Evolutionary conservation across 108 stramenopile genomes (phyloP), one percentile per base, ranked within the genome.

Genomic region (Nitzschia sp.): DNA sequence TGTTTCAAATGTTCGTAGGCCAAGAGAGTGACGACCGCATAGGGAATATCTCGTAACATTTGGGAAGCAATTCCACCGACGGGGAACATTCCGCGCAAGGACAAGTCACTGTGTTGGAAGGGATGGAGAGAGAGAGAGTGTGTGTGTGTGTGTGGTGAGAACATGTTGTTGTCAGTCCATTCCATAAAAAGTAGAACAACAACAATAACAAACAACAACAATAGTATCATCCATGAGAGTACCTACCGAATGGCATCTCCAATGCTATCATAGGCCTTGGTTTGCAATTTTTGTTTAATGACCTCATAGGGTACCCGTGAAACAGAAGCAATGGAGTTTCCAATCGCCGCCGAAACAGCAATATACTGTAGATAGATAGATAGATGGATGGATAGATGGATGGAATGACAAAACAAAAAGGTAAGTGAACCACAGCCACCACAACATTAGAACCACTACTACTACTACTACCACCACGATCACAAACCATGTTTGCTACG

Each of bases 281-380:
- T 93, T 76, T 98, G 97, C 21, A 98, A 79, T 50, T 91, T 81
- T 72, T 96, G 95, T 71, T 97, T 97, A 11, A 96, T 85, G 9
- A 96, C 95, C 70, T 98, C 97, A 73, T 96, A 96, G 11, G 97
- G 97, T n/a, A 96, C 95, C 20, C 97, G 76, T 1, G 94, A 94
- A 63, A 92, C 86, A 22, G 82, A 82, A 10, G 96, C 96, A 53
- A 95, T 80, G 9, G 93, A 84, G 64, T 97, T 97, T 12, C 89
- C 91, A 70, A 90, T 86, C 19, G 92, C 94, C 34, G 96, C 94
- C 20, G 92, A 86, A 6, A 90, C 38, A 1, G 85, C 86, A 39
- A 97, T 88, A 41, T 88, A 76, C 38, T 48, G 46, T 15, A 5
- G 46, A 5, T 48, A 3, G 6, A 43, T 9, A 43, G 12, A 10